Base-by-base conservation (phyloP, 2,329 filamentous ascomycete genomes). In the Lecanicillium sp. region DNA sequence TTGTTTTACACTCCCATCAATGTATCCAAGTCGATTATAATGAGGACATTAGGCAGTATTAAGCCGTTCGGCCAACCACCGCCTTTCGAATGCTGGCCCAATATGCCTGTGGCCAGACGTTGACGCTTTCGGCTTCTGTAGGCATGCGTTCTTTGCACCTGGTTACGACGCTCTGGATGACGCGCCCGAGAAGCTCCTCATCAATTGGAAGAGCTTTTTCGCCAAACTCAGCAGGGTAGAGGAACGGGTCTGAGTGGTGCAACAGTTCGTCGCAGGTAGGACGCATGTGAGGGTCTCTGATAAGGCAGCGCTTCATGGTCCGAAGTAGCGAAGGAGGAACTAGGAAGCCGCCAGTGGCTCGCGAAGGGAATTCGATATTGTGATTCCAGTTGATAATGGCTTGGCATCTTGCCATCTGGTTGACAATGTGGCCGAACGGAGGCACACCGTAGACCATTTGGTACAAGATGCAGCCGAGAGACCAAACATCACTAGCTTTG, bases 361-460 rank as follows among this genome's bases (percentile, higher is more conserved):
- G 68, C 1, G 78, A 70, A 0, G 82, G 82, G 51, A 80, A 92
- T 40, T 85, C 75, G 52, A 94, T 85, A 5, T 63, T 58, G 57
- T 88, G 78, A 40, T 79, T 72, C 60, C 78, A 85, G 58, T 90
- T 85, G 48, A 88, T 85, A 54, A 94, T 92, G 43, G 85, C 85
- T 59, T 87, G 80, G 57, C 94, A 92, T 16, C 87, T 80, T 28
- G 85, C 79, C 66, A 94, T 85, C 53, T 82, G 85, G 60, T 90
- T 92, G 42, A 78, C 69, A 49, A 98, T 94, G 56, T 96, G 89
- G 12, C 83, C 88, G 54, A 98, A 98, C 0, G 92, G 92, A 4
- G 87, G 84, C n/a, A 83, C 74, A n/a, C 92, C 92, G 56, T 98
- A 98, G 1, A 90, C 85, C 85, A 98, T 94, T 57, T 96, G 90